Conservation (phyloP, 1,284 basidiomycete species). For the Anthracocystis walkeri region DNA sequence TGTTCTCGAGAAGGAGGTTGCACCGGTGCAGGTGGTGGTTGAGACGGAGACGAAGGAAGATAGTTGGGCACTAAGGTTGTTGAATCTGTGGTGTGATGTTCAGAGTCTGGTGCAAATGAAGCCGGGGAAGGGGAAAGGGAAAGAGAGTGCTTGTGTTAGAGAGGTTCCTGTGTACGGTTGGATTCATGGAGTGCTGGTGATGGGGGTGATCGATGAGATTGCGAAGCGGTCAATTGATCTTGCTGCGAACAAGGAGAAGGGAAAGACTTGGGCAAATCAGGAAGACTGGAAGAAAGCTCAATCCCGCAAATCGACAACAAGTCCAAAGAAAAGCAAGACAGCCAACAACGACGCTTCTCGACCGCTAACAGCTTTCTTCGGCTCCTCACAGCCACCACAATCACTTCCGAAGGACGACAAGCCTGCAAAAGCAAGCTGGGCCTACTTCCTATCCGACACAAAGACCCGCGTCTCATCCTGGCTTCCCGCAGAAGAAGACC, state of each 20-base stretch:
- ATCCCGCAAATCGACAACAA: slow-evolving; percentile 17
- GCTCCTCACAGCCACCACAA: slow-evolving; percentile 2
- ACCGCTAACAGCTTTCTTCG: slow-evolving; percentile 28
- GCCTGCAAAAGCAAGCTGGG: slow-evolving; percentile 16
- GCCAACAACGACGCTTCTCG: not conserved
- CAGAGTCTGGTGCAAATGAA: slow-evolving; percentile 12
- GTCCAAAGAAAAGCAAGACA: slow-evolving; percentile 25
- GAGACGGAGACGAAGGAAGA: slow-evolving; percentile 75
- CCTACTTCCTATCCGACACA: slow-evolving; percentile 56
- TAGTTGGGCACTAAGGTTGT: slow-evolving; percentile 78
- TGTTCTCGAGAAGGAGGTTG: slow-evolving; percentile 80
- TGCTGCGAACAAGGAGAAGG: not conserved
- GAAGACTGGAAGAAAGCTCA: slow-evolving; percentile 56
- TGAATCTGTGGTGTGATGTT: slow-evolving; percentile 56
- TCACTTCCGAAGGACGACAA: not conserved
- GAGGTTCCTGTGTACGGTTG: slow-evolving; percentile 65
- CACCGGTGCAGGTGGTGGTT: slow-evolving; percentile 73
- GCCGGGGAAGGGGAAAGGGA: slow-evolving; percentile 10
- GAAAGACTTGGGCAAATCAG: slow-evolving; percentile 49
- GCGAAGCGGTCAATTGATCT: slow-evolving; percentile 12
- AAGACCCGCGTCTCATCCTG: slow-evolving; percentile 57
- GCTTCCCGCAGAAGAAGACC: slow-evolving; percentile 52
- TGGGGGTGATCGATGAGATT: slow-evolving; percentile 66
- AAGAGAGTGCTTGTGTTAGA: slow-evolving; percentile 30
- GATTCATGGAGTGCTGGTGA: slow-evolving; percentile 55